Evolutionary conservation across 345 rosid species (phyloP).

Genomic region (Reutealis trisperma): DNA sequence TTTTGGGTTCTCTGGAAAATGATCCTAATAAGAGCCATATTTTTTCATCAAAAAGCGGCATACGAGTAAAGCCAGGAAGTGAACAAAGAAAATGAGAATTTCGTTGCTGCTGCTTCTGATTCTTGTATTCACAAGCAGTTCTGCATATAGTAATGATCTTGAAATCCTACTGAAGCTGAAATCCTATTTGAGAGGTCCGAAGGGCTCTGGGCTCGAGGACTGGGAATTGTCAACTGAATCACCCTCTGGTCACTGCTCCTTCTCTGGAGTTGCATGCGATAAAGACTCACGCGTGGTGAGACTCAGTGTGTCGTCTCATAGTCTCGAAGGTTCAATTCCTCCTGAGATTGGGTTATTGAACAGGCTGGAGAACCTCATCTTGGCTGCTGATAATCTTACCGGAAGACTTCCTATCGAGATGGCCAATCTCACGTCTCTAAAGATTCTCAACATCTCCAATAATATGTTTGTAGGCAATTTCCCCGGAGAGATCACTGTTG

Average conservation of each 20-base stretch:
- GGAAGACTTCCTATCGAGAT: conserved; percentile 60
- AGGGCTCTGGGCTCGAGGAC: no score
- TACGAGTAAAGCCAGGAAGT: background rate
- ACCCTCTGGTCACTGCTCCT: no score
- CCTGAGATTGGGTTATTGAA: conserved; percentile 62
- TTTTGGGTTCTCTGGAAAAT: background rate
- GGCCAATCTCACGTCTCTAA: conserved; percentile 55
- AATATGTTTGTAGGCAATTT: conserved; percentile 51
- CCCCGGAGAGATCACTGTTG: conserved; percentile 49
- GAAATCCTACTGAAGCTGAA: no score
- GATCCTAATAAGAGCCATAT: background rate
- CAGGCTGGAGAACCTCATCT: conserved; percentile 63
- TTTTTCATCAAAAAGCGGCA: no score
- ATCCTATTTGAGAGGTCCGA: no score
- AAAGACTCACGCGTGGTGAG: no score
- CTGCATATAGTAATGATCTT: no score
- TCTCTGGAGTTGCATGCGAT: no score
- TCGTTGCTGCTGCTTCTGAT: no score
- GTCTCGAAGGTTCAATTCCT: conserved; percentile 55
- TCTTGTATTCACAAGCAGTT: no score
- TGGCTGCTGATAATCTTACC: conserved; percentile 50
- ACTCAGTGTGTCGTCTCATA: no score
- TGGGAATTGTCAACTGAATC: no score
- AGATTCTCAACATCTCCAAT: conserved; percentile 63
- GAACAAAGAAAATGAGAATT: background rate